Evolutionary conservation across 176 grass and related monocot species (phyloP).

Genomic region (Ananas comosus): DNA sequence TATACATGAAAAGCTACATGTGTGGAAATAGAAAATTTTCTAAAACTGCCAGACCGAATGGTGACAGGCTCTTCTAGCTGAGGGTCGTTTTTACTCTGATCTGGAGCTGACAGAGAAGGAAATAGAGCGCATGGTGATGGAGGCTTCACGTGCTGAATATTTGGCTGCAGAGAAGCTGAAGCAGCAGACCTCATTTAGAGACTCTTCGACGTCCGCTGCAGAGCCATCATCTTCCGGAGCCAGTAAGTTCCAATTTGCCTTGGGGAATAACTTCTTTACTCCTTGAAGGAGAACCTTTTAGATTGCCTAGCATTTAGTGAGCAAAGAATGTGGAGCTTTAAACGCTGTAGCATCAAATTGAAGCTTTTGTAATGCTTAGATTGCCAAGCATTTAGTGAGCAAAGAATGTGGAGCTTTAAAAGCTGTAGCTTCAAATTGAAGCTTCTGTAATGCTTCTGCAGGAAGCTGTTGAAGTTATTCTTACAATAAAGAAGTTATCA

Average conservation of each 20-base stretch:
- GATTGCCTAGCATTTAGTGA: too few relatives aligned
- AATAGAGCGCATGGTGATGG: constrained; percentile 99
- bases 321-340: too few relatives aligned
- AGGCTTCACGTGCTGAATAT: constrained; percentile 86
- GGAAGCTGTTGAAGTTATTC: not conserved
- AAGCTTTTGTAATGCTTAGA: too few relatives aligned
- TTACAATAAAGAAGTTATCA: too few relatives aligned
- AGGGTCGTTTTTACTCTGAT: constrained; percentile 89
- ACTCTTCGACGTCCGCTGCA: constrained; percentile 71
- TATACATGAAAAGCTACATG: too few relatives aligned
- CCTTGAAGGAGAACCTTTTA: too few relatives aligned
- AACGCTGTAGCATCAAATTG: too few relatives aligned
- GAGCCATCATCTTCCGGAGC: constrained; percentile 84
- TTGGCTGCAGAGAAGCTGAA: constrained; percentile 37
- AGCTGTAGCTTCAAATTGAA: not conserved
- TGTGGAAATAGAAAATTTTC: too few relatives aligned
- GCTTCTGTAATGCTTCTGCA: not conserved
- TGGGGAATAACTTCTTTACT: too few relatives aligned
- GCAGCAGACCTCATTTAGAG: constrained; percentile 51
- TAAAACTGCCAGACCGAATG: not conserved
- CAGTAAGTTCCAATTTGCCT: constrained; percentile 28
- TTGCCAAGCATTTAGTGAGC: too few relatives aligned
- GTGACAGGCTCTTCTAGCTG: constrained; percentile 77
- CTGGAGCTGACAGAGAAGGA: constrained; percentile 96
- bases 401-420: too few relatives aligned